Evolutionary conservation across 2,329 filamentous ascomycete genomes (phyloP).

Genomic region (Parafenestella ontariensis): DNA sequence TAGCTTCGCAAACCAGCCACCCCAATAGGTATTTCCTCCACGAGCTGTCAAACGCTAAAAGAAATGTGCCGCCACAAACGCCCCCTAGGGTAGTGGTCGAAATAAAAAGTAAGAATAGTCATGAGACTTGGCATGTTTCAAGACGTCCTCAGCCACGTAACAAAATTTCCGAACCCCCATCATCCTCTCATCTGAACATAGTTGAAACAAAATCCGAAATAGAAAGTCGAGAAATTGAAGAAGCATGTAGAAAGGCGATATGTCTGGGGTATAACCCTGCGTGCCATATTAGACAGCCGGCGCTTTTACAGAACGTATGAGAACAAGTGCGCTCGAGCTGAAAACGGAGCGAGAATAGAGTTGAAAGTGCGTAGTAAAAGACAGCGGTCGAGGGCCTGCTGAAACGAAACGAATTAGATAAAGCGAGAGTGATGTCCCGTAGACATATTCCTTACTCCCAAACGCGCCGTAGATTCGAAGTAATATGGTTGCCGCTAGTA

Average conservation of each 20-base stretch:
- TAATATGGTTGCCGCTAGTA: constrained; percentile 14
- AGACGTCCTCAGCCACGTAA: constrained; percentile 12
- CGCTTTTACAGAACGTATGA: constrained; percentile 30
- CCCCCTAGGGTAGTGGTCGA: not conserved
- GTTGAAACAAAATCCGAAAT: constrained; percentile 1
- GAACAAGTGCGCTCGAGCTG: constrained; percentile 3
- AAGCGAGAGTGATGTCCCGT: constrained; percentile 31
- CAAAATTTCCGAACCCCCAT: constrained; percentile 1
- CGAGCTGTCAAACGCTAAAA: not conserved
- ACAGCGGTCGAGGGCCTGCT: constrained; percentile 13
- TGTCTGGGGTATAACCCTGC: constrained; percentile 28
- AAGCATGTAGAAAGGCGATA: constrained; percentile 4
- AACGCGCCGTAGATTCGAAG: constrained; percentile 25
- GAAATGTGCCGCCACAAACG: not conserved
- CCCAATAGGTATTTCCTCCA: constrained; percentile 2
- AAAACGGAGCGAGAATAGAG: constrained; percentile 4
- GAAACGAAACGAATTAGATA: constrained; percentile 24
- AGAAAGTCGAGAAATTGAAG: constrained; percentile 4
- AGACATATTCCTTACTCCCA: constrained; percentile 29
- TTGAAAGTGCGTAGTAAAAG: constrained; percentile 20
- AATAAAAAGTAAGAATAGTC: constrained; percentile 8
- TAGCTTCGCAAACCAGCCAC: not conserved
- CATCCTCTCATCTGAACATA: constrained; percentile 1
- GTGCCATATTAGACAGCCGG: constrained; percentile 34
- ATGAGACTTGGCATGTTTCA: constrained; percentile 25